Conservation (phyloP, 2,329 filamentous ascomycete species). For the Fusarium haematococcum region DNA sequence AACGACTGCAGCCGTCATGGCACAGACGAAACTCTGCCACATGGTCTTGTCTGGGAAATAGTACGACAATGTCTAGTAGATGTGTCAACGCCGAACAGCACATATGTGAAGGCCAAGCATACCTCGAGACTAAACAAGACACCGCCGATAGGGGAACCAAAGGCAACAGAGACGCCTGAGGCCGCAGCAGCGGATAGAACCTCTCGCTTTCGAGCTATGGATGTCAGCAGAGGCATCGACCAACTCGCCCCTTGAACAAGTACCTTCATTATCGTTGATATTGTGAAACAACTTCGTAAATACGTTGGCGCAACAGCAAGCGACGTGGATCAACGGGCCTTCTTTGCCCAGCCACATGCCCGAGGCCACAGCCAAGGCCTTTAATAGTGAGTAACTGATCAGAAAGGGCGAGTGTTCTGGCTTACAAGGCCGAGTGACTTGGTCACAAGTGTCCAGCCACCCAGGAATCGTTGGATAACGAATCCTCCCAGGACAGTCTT, state of each 20-base stretch:
- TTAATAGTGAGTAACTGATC: constrained; percentile 36
- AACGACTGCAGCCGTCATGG: constrained; percentile 97
- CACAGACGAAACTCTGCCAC: constrained; percentile 99
- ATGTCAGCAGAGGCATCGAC: not conserved
- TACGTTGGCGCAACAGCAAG: constrained; percentile 94
- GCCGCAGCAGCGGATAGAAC: constrained; percentile 92
- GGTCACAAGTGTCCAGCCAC: constrained; percentile 87
- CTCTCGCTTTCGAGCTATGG: constrained; percentile 86
- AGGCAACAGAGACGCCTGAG: constrained; percentile 92
- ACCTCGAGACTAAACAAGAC: constrained; percentile 96
- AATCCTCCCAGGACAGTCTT: constrained; percentile 96
- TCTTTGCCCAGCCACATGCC: constrained; percentile 98
- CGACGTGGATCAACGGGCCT: constrained; percentile 93
- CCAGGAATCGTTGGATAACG: constrained; percentile 88
- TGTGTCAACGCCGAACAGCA: not conserved
- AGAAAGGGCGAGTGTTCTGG: not conserved
- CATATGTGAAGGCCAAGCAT: constrained; percentile 3
- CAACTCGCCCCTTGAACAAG: not conserved
- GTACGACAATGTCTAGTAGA: constrained; percentile 77
- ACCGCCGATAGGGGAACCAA: constrained; percentile 92
- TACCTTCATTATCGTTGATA: constrained; percentile 89
- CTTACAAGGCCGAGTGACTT: constrained; percentile 89
- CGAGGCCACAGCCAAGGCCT: constrained; percentile 92
- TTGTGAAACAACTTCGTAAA: constrained; percentile 88
- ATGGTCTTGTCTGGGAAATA: constrained; percentile 99